Evolutionary conservation across 371 early-diverging fungal species (phyloP), one percentile per base, ranked within the genome.

Genomic region (Haplosporangium sp.): DNA sequence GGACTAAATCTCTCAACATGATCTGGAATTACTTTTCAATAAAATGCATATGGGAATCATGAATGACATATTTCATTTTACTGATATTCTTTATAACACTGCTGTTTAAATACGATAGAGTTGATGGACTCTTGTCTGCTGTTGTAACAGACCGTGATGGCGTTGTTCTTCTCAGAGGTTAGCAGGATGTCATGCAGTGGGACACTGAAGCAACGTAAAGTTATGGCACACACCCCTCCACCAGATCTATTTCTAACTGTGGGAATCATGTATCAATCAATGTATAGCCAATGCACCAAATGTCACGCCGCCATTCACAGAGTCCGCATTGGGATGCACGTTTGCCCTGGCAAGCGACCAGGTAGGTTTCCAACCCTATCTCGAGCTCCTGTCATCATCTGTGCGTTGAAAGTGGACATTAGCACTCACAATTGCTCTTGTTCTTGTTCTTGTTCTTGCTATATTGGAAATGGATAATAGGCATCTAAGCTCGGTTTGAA

Each of bases 81-180:
- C 44, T 42, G 44, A 8, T 42, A 5, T 42, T 42, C 6, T 42
- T 42, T 8, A 5, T 38, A 50, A 11, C n/a, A 47, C 9, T 34
- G 44, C 45, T 61, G 27, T 55, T 39, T 9, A 20, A 17, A 37
- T 10, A 20, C 19, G 20, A 38, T 66, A 84, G 84, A 52, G 76
- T 84, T 5, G 84, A 87, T 62, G 90, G 90, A 6, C 82, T 91
- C 13, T 74, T 88, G 66, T 86, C 87, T 7, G 88, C 89, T 7
- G 73, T 89, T 45, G 83, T 91, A 0, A 91, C 90, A 9, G 91
- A 91, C 67, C 74, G 88, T 69, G 91, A 91, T 79, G 91, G 91
- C 4, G 90, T 91, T 17, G 83, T 87, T 34, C 78, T 91, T 39
- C 69, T 90, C 50, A 85, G 87, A 85, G 84, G 91, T 90, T 55